Percentiles rank a stretch among this genome's conserved stretches.
phyloP scores from a whole-genome alignment of 805 yeast species.

The Peterozyma xylosa region DNA sequence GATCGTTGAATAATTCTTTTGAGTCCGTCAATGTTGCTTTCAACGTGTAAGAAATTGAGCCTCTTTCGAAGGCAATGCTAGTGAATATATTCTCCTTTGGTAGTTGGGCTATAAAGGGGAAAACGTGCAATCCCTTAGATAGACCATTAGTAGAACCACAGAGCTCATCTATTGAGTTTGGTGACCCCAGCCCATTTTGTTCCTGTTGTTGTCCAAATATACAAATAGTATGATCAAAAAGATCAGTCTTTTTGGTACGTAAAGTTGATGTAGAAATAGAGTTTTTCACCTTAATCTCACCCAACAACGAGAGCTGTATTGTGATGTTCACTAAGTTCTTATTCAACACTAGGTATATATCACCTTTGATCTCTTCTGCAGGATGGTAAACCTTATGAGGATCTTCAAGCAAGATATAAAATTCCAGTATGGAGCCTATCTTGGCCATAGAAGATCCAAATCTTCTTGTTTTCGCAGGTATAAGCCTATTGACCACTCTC shows the following conservation, averaged over 20 bases:
- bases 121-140: constrained; percentile 79
- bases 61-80: constrained; percentile 76
- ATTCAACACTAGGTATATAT: constrained; percentile 46
- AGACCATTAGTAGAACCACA: constrained; percentile 33
- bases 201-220: constrained; percentile 41
- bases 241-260: constrained; percentile 39
- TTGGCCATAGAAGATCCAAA: constrained; percentile 7
- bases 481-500: constrained; percentile 5
- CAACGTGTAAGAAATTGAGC: constrained; percentile 65
- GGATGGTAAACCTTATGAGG: constrained; percentile 78
- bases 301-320: constrained; percentile 46
- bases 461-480: constrained; percentile 4
- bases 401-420: constrained; percentile 62
- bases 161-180: constrained; percentile 6
- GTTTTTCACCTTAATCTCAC: constrained; percentile 48
- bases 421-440: constrained; percentile 44
- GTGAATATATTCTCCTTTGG: constrained; percentile 69
- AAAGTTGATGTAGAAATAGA: constrained; percentile 42
- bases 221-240: constrained; percentile 53
- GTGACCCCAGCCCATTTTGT: constrained; percentile 8
- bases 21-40: constrained; percentile 33
- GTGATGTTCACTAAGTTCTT: constrained; percentile 47
- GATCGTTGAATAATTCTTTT: constrained; percentile 10
- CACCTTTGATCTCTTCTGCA: constrained; percentile 68
- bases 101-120: constrained; percentile 78